These are phyloP conservation scores for Candida bentonensis DNA, from an alignment of 805 yeast species.

Conservation along the genomic window DNA sequence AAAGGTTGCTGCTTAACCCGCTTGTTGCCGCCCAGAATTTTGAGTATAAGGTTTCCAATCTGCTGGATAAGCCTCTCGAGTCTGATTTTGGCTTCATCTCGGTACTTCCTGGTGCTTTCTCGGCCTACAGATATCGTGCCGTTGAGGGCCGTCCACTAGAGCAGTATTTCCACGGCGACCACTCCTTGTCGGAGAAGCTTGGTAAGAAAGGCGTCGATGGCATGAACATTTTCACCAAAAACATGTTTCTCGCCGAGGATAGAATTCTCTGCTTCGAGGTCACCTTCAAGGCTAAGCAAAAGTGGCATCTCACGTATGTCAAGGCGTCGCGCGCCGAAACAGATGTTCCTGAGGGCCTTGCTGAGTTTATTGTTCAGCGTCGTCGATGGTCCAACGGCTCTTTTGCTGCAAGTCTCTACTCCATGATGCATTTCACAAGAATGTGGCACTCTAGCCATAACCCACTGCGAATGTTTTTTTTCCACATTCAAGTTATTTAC, in stretches of 20 bases:
- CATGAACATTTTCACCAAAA: conserved; percentile 48
- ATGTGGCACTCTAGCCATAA: conserved; percentile 44
- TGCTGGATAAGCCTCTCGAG: conserved; percentile 53
- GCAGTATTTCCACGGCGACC: conserved; percentile 55
- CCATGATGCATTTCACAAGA: conserved; percentile 41
- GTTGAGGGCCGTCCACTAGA: conserved; percentile 50
- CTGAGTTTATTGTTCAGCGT: conserved; percentile 50
- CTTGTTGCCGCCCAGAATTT: conserved; percentile 53
- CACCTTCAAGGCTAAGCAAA: conserved; percentile 40
- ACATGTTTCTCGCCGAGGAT: conserved; percentile 60
- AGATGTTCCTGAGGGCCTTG: conserved; percentile 49
- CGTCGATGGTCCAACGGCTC: conserved; percentile 62
- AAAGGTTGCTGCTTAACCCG: conserved; percentile 33
- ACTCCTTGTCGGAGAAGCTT: conserved; percentile 29
- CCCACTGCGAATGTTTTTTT: conserved; percentile 31
- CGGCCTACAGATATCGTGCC: conserved; percentile 49
- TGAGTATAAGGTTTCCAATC: conserved; percentile 54
- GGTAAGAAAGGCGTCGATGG: conserved; percentile 46
- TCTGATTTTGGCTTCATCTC: conserved; percentile 51
- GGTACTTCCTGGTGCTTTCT: conserved; percentile 56
- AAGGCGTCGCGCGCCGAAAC: conserved; percentile 53
- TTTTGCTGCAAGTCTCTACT: conserved; percentile 46
- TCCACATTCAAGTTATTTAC: conserved; percentile 43
- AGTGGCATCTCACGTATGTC: conserved; percentile 51
- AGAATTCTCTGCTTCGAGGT: conserved; percentile 54